Evolutionary conservation across 805 yeast species (phyloP).

Genomic region (Saccharomycopsis oosterbeekiorum): DNA sequence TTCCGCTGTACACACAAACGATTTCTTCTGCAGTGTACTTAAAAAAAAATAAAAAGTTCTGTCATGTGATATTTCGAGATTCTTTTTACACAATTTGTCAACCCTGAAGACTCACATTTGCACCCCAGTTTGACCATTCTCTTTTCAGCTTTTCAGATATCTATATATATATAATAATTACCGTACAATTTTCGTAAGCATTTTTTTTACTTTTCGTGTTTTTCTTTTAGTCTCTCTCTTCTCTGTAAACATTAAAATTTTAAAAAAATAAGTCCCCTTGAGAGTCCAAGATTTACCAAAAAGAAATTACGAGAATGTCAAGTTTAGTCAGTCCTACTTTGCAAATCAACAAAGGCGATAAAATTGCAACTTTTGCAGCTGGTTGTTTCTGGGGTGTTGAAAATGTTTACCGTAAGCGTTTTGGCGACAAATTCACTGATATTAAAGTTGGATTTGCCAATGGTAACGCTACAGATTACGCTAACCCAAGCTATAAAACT

Average conservation of each 20-base stretch:
- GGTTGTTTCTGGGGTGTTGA: conserved; percentile 91
- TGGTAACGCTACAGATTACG: conserved; percentile 46
- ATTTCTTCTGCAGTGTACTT: neutral
- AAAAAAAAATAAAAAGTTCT: neutral
- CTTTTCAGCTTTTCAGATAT: too few species aligned
- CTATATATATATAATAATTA: too few species aligned
- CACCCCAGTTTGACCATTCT: neutral
- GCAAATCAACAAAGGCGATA: conserved; percentile 36
- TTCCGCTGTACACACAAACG: neutral
- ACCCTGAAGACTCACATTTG: neutral
- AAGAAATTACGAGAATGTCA: neutral
- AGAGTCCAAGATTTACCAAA: too few species aligned
- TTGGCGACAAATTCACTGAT: conserved; percentile 52
- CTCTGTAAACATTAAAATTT: neutral
- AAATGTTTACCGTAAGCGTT: conserved; percentile 66
- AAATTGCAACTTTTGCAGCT: conserved; percentile 50
- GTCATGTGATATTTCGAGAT: neutral
- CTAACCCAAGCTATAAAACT: conserved; percentile 38
- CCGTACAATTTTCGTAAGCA: too few species aligned
- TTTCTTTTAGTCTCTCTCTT: neutral
- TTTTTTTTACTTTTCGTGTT: neutral
- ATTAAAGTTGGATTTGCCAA: conserved; percentile 87
- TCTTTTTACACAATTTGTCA: neutral
- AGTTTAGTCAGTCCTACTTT: conserved; percentile 24
- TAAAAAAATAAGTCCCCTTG: neutral